Percentiles rank a stretch among this genome's conserved stretches.
Evolutionary conservation across 2,329 filamentous ascomycete genomes (phyloP).

Genomic region (Aspergillus carbonarius): DNA sequence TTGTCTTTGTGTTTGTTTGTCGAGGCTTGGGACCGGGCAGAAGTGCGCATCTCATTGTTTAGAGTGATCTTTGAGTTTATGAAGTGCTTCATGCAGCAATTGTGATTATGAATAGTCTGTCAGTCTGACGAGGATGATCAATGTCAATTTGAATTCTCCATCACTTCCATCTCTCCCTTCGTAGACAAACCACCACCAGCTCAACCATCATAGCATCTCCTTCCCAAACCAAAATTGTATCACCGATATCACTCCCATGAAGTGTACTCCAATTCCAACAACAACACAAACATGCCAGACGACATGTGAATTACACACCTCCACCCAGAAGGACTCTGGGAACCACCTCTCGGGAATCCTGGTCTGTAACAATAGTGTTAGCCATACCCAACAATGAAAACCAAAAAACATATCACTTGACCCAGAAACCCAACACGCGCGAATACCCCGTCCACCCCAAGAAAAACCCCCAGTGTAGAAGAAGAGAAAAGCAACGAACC

Average conservation of each 20-base stretch:
- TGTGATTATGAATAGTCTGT: background rate
- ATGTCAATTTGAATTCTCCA: background rate
- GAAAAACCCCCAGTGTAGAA: too few relatives aligned
- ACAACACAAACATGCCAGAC: background rate
- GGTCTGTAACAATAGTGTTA: too few relatives aligned
- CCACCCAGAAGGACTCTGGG: too few relatives aligned
- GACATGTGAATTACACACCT: background rate
- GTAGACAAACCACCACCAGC: background rate
- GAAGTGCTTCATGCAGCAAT: too few relatives aligned
- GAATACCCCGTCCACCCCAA: too few relatives aligned
- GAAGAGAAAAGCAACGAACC: too few relatives aligned
- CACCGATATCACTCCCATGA: background rate
- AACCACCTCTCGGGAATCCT: too few relatives aligned
- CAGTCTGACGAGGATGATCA: background rate
- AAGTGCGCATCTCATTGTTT: conserved; percentile 45
- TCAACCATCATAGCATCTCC: too few relatives aligned
- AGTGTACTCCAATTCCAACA: background rate
- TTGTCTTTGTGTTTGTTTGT: conserved; percentile 19
- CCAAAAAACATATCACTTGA: too few relatives aligned
- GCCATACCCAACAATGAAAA: too few relatives aligned
- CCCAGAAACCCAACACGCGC: too few relatives aligned
- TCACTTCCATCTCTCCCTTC: background rate
- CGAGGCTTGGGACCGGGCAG: conserved; percentile 41
- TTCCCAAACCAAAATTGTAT: background rate
- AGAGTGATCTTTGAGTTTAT: background rate